A percentile compares a stretch with the other conserved stretches of the same genome.
Evolutionary conservation across 176 grass and related monocot species (phyloP).

Genomic region (Aechmea fasciata): DNA sequence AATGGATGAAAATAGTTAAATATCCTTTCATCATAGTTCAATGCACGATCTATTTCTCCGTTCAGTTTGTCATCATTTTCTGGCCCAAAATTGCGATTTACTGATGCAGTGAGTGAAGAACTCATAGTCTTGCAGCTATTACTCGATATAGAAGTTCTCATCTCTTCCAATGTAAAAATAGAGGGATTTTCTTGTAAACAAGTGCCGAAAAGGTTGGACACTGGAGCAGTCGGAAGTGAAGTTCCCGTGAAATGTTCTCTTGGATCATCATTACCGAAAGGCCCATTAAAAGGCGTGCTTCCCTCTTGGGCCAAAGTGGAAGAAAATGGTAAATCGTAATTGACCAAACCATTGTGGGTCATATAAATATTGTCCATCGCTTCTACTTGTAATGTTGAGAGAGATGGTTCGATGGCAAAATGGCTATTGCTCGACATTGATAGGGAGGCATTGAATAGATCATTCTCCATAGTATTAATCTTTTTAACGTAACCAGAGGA

Average conservation of each 20-base stretch:
- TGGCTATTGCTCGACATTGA: neutral
- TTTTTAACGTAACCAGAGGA: too few relatives aligned
- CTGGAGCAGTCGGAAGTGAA: constrained; percentile 21
- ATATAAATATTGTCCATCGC: constrained; percentile 33
- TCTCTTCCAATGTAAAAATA: constrained; percentile 17
- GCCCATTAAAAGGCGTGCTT: constrained; percentile 17
- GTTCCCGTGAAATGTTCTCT: constrained; percentile 20
- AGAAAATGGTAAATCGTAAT: constrained; percentile 30
- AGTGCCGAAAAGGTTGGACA: constrained; percentile 34
- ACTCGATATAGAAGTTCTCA: constrained; percentile 11
- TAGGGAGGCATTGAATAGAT: constrained; percentile 4
- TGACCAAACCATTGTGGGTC: constrained; percentile 22
- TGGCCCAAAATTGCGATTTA: constrained; percentile 6
- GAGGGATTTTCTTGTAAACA: constrained; percentile 11
- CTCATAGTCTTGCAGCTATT: constrained; percentile 23
- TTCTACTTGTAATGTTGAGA: constrained; percentile 29
- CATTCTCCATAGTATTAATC: constrained; percentile 12
- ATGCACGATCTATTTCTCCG: neutral
- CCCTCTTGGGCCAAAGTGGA: constrained; percentile 24
- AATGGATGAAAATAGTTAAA: constrained; percentile 16
- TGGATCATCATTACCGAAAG: constrained; percentile 11
- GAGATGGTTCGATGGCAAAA: constrained; percentile 21
- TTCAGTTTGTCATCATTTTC: constrained; percentile 4
- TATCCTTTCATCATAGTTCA: constrained; percentile 18
- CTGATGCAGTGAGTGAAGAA: constrained; percentile 2